Conservation (phyloP, 345 rosid species). For the Lepidium aucheri region DNA sequence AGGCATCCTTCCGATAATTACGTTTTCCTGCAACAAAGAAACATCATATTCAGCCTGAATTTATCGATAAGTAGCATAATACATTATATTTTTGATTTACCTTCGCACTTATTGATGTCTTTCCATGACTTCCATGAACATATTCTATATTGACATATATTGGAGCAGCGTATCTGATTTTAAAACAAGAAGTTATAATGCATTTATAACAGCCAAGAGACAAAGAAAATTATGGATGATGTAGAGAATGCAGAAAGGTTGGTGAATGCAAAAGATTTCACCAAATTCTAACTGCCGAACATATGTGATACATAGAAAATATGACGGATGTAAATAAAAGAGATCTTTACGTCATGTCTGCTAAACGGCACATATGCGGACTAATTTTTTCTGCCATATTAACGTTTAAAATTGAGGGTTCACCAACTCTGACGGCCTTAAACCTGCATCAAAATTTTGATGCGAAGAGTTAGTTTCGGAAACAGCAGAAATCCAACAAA, state of each 20-base stretch:
- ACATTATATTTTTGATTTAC: slow-evolving; percentile 28
- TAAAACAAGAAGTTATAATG: background rate
- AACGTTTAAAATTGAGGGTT: slow-evolving; percentile 36
- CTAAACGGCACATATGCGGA: slow-evolving; percentile 81
- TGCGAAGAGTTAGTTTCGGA: background rate
- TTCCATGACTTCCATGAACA: slow-evolving; percentile 43
- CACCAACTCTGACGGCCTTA: slow-evolving; percentile 59
- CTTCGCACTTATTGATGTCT: slow-evolving; percentile 37
- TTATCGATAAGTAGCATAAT: background rate
- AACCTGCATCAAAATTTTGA: slow-evolving; percentile 42
- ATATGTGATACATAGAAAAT: background rate
- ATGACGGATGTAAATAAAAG: slow-evolving; percentile 7
- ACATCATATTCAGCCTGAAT: slow-evolving; percentile 1
- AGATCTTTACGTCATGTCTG: slow-evolving; percentile 61
- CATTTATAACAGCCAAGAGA: background rate
- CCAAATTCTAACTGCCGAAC: background rate
- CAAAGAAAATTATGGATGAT: background rate
- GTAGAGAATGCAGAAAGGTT: background rate
- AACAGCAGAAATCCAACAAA: background rate
- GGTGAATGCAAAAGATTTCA: background rate
- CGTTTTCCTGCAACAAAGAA: slow-evolving; percentile 43
- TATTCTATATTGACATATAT: slow-evolving; percentile 67
- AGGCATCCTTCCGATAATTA: slow-evolving; percentile 81
- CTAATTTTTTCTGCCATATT: slow-evolving; percentile 30
- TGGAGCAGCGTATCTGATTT: slow-evolving; percentile 76